Evolutionary conservation across 106 monocot species (phyloP).

Genomic region (Dactylorhiza incarnata): DNA sequence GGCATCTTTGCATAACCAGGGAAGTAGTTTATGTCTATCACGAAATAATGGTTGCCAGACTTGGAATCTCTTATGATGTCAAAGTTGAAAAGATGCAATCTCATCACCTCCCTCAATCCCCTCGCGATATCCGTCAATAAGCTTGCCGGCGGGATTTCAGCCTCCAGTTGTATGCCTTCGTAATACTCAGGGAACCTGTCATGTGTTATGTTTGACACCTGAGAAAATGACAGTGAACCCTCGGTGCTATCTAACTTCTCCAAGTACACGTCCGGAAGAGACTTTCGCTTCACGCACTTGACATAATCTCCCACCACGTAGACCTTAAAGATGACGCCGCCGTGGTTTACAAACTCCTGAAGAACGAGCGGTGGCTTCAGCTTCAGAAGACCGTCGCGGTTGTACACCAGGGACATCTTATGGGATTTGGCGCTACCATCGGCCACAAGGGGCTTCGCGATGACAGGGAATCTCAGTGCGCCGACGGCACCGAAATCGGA

Average conservation of each 20-base stretch:
- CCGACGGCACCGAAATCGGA: conserved; percentile 18
- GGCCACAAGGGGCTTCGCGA: conserved; percentile 55
- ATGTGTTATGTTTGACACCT: conserved; percentile 42
- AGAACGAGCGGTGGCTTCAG: conserved; percentile 52
- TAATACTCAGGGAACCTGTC: conserved; percentile 11
- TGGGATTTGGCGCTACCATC: conserved; percentile 56
- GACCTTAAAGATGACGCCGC: conserved; percentile 64
- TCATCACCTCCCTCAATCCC: conserved; percentile 36
- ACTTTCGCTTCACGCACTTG: conserved; percentile 56
- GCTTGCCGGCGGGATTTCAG: conserved; percentile 35
- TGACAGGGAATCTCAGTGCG: conserved; percentile 37
- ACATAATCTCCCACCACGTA: conserved; percentile 59
- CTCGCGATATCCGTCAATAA: conserved; percentile 40
- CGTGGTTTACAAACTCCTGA: conserved; percentile 69
- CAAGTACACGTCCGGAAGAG: conserved; percentile 46
- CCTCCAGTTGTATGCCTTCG: conserved; percentile 17
- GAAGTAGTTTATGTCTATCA: conserved; percentile 69
- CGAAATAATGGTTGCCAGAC: conserved; percentile 41
- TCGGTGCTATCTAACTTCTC: conserved; percentile 19
- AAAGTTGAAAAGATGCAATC: conserved; percentile 56
- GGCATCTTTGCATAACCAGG: conserved; percentile 76
- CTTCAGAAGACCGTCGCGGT: conserved; percentile 26
- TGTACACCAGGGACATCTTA: conserved; percentile 50
- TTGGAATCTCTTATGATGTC: conserved; percentile 55
- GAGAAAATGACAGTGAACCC: conserved; percentile 43